A percentile compares a stretch with the other conserved stretches of the same genome.
These are phyloP conservation scores for Lactifluus volemus DNA, from an alignment of 768 basidiomycete species.

Conservation along the genomic window DNA sequence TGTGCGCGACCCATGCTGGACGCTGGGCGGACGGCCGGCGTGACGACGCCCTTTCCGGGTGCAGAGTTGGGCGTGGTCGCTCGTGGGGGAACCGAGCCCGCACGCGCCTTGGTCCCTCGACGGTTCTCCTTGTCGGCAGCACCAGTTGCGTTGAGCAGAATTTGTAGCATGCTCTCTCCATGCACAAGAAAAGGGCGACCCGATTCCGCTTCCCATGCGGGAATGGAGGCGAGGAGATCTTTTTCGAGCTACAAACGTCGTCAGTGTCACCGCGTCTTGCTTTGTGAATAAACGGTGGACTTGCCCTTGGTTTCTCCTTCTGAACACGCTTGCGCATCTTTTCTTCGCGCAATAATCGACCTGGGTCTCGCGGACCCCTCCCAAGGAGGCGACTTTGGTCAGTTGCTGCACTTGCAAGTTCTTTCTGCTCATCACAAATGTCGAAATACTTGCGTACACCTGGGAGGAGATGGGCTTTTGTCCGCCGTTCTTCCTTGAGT, in stretches of 20 bases:
- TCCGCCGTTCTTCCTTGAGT: slow-evolving; percentile 73
- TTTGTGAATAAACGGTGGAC: slow-evolving; percentile 22
- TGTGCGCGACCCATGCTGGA: slow-evolving; percentile 34
- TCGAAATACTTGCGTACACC: slow-evolving; percentile 84
- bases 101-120: slow-evolving; percentile 27
- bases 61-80: slow-evolving; percentile 45
- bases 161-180: slow-evolving; percentile 71
- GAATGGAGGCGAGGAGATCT: slow-evolving; percentile 70
- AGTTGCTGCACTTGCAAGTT: slow-evolving; percentile 69
- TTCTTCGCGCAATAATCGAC: slow-evolving; percentile 83
- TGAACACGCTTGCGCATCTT: slow-evolving; percentile 93
- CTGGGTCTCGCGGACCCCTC: slow-evolving; percentile 74
- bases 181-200: slow-evolving; percentile 74
- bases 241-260: slow-evolving; percentile 61
- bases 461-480: slow-evolving; percentile 67
- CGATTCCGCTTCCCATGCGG: slow-evolving; percentile 77
- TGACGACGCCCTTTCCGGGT: slow-evolving; percentile 37
- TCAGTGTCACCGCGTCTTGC: neutral
- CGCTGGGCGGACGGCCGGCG: slow-evolving; percentile 53
- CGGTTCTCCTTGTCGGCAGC: slow-evolving; percentile 69
- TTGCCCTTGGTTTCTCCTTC: slow-evolving; percentile 87
- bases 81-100: slow-evolving; percentile 53
- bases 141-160: slow-evolving; percentile 65
- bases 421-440: slow-evolving; percentile 83
- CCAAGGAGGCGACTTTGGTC: slow-evolving; percentile 80